Evolutionary conservation across 179 eudicot genomes (phyloP).

Genomic region (Corrigiola litoralis): DNA sequence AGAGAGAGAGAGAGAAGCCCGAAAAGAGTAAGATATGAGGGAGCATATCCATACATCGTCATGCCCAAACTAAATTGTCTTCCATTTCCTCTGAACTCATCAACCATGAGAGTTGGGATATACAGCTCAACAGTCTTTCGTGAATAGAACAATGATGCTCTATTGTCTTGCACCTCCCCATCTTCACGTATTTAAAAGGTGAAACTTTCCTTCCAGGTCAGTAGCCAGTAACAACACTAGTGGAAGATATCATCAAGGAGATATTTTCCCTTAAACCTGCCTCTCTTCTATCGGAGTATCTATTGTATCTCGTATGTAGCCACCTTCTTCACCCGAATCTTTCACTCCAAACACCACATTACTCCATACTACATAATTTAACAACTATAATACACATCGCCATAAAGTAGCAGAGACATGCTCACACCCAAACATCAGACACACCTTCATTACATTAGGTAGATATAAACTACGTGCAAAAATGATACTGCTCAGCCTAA

Average conservation of each 20-base stretch:
- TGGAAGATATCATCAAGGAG: too few relatives aligned
- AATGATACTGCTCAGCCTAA: neutral
- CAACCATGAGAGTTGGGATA: conserved; percentile 1
- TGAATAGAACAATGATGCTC: neutral
- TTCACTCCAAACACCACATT: neutral
- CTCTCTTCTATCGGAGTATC: too few relatives aligned
- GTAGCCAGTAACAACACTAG: too few relatives aligned
- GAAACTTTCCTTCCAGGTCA: too few relatives aligned
- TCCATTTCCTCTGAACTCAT: conserved; percentile 9
- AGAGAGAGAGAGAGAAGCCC: neutral
- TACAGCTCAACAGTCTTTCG: neutral
- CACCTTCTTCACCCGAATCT: too few relatives aligned
- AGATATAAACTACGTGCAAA: neutral
- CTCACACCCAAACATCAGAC: neutral
- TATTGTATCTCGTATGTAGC: too few relatives aligned
- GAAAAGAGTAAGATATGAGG: neutral
- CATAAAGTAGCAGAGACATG: neutral
- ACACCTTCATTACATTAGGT: neutral
- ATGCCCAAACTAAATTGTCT: neutral
- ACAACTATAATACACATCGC: neutral
- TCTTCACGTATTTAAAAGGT: neutral
- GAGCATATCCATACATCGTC: neutral
- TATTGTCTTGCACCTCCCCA: neutral
- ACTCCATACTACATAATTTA: neutral
- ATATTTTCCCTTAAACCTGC: too few relatives aligned